These are phyloP conservation scores for Populus euphratica DNA, from an alignment of 345 rosid genomes.

Conservation along the genomic window DNA sequence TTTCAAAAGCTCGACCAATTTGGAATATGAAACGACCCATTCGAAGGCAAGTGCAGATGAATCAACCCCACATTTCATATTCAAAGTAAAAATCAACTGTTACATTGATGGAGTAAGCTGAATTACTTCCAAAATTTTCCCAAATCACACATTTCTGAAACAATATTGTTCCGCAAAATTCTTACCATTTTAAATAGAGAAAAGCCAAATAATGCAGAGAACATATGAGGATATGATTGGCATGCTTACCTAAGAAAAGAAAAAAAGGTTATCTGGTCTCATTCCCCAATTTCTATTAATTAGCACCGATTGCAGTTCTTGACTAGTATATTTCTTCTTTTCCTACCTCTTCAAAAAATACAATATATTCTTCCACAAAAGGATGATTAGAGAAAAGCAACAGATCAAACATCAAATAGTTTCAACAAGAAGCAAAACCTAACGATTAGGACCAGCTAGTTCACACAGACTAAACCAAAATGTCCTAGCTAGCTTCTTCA, in stretches of 20 bases:
- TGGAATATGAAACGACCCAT: slow-evolving; percentile 2
- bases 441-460: slow-evolving; percentile 6
- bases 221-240: background rate
- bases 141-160: background rate
- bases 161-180: background rate
- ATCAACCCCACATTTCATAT: slow-evolving; percentile 18
- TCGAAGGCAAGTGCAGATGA: slow-evolving; percentile 8
- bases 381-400: background rate
- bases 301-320: slow-evolving; percentile 8
- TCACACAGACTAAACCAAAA: slow-evolving; percentile 19
- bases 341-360: slow-evolving; percentile 17
- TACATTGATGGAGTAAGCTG: background rate
- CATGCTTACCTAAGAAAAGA: slow-evolving; percentile 22
- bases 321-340: slow-evolving; percentile 2
- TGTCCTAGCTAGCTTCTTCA: slow-evolving; percentile 23
- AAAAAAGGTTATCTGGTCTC: slow-evolving; percentile 4
- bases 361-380: slow-evolving; percentile 10
- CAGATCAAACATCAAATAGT: background rate
- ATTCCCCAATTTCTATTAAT: slow-evolving; percentile 2
- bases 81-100: background rate
- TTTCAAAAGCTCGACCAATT: background rate
- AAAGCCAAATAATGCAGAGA: background rate
- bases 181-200: background rate
- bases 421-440: slow-evolving; percentile 16
- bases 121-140: background rate